Conservation (phyloP, 1,284 basidiomycete species). For the Mycosarcoma mackinlayi region DNA sequence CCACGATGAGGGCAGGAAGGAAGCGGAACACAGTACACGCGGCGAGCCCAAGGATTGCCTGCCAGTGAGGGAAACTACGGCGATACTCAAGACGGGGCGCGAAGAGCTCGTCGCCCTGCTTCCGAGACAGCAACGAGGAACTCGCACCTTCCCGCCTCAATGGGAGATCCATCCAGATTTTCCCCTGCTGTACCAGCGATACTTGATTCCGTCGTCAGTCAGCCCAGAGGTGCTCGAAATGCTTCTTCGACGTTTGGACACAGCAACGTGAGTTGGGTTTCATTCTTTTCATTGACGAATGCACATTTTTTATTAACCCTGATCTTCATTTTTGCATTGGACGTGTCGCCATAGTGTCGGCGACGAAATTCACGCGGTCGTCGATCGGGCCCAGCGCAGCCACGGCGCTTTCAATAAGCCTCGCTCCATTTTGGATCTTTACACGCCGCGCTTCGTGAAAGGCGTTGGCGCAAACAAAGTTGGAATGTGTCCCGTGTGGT, state of each 20-base stretch:
- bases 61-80: too few species aligned
- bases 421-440: slow-evolving; percentile 49
- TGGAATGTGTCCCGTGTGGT: slow-evolving; percentile 57
- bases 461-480: slow-evolving; percentile 40
- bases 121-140: not conserved
- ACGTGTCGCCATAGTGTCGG: slow-evolving; percentile 10
- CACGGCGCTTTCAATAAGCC: slow-evolving; percentile 43
- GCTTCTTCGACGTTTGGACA: slow-evolving; percentile 21
- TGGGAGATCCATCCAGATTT: slow-evolving; percentile 35
- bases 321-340: not conserved
- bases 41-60: too few species aligned
- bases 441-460: slow-evolving; percentile 52
- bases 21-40: too few species aligned
- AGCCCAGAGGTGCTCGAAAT: slow-evolving; percentile 33
- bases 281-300: not conserved
- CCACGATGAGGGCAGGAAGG: not conserved
- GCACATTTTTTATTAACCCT: too few species aligned
- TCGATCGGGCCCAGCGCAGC: slow-evolving; percentile 19
- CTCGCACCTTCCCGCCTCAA: slow-evolving; percentile 17
- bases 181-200: slow-evolving; percentile 41
- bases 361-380: slow-evolving; percentile 16
- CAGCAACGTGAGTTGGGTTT: slow-evolving; percentile 14
- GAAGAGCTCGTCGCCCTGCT: not conserved
- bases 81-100: not conserved
- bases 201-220: slow-evolving; percentile 41